Conservation (phyloP, 2,329 filamentous ascomycete genomes). For the Claviceps purpurea region DNA sequence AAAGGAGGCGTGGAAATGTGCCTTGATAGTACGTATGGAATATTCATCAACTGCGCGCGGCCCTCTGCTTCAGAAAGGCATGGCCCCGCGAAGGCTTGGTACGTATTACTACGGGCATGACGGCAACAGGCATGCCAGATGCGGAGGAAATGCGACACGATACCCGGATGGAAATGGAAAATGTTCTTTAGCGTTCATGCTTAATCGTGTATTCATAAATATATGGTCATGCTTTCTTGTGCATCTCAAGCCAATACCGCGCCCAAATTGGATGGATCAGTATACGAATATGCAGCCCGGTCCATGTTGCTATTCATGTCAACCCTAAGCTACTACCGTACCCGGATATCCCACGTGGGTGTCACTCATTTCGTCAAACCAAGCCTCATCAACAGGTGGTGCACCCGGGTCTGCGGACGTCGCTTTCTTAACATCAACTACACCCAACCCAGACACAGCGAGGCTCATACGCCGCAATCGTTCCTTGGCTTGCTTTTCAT, state of each 20-base stretch:
- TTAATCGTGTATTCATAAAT: background rate
- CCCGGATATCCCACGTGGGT: background rate
- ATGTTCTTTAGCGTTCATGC: background rate
- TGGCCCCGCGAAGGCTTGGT: background rate
- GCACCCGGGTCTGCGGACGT: constrained; percentile 3
- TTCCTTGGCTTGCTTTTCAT: constrained; percentile 62
- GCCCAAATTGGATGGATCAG: background rate
- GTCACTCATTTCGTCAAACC: constrained; percentile 18
- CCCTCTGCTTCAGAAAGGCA: no score
- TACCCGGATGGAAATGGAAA: background rate
- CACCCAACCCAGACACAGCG: constrained; percentile 59
- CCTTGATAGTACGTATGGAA: no score
- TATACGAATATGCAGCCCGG: background rate
- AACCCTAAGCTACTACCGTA: constrained; percentile 5
- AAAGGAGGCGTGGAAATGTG: no score
- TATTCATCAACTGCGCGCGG: no score
- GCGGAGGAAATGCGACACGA: background rate
- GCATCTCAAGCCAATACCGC: background rate
- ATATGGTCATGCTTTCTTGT: background rate
- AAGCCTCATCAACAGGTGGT: constrained; percentile 18
- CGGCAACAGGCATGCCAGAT: background rate
- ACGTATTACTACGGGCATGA: background rate
- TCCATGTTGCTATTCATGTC: constrained; percentile 1
- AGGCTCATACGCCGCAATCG: constrained; percentile 69
- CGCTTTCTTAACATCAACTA: constrained; percentile 22